A percentile compares a stretch with the other conserved stretches of the same genome.
These are phyloP conservation scores for Gracilaria domingensis DNA, from an alignment of 23 red algal species.

Conservation along the genomic window DNA sequence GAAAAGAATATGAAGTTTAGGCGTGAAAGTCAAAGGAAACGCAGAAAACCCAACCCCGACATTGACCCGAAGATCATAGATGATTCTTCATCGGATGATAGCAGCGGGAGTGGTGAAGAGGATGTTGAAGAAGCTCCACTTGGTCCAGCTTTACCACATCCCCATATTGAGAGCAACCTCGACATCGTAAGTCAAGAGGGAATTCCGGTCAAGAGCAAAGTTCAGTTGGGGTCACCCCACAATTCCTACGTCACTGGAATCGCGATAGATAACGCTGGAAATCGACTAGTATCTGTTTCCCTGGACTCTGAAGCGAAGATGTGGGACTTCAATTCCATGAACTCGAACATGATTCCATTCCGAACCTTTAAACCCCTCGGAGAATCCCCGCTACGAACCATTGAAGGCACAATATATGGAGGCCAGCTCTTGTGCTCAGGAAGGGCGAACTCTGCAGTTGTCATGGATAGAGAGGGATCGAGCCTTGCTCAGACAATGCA, in stretches of 20 bases:
- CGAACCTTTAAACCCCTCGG: conserved; percentile 52
- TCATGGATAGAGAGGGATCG: conserved; percentile 44
- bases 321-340: conserved; percentile 75
- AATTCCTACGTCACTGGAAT: conserved; percentile 56
- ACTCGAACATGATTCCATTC: conserved; percentile 39
- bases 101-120: conserved; percentile 37
- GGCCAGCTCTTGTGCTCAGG: conserved; percentile 49
- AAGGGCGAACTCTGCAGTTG: conserved; percentile 41
- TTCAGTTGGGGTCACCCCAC: conserved; percentile 31
- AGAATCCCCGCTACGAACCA: conserved; percentile 32
- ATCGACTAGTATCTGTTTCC: conserved; percentile 65
- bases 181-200: neutral
- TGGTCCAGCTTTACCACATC: conserved; percentile 36
- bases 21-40: neutral
- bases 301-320: conserved; percentile 35
- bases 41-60: neutral
- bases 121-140: conserved; percentile 38
- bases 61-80: conserved; percentile 75
- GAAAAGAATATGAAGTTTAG: neutral
- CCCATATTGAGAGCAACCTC: neutral
- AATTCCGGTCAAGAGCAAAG: conserved; percentile 33
- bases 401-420: conserved; percentile 37
- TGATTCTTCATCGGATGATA: conserved; percentile 50
- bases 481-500: conserved; percentile 50
- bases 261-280: conserved; percentile 54